These are phyloP conservation scores for Fraxinus cuspidata DNA, from an alignment of 257 asterid genomes.

Conservation along the genomic window DNA sequence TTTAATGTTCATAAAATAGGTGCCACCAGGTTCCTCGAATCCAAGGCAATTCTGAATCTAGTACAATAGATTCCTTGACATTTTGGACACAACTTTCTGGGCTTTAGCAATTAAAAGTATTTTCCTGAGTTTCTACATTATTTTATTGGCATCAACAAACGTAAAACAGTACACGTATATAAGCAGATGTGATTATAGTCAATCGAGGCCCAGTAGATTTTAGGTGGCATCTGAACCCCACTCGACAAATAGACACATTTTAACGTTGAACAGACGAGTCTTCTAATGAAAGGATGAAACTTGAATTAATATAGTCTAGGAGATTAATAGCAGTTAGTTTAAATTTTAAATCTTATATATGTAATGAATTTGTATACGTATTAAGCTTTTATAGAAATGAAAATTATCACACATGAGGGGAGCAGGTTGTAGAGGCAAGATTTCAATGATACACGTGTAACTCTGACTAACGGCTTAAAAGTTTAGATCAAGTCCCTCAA, in stretches of 20 bases:
- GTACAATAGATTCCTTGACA: conserved; percentile 13
- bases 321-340: no score
- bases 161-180: no score
- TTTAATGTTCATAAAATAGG: background rate
- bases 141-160: background rate
- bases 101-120: conserved; percentile 12
- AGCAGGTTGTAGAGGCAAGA: no score
- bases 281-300: no score
- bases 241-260: background rate
- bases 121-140: background rate
- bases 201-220: background rate
- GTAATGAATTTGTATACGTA: no score
- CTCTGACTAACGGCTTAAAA: no score
- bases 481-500: background rate
- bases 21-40: background rate
- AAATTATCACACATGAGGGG: no score
- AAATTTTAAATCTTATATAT: no score
- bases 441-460: no score
- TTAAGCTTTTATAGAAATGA: no score
- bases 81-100: conserved; percentile 25
- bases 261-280: background rate
- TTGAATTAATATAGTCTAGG: no score
- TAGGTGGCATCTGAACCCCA: background rate
- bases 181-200: no score
- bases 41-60: background rate